Percentiles rank a stretch among this genome's conserved stretches.
Evolutionary conservation across 768 basidiomycete species (phyloP).

Genomic region (Tylopilus sp.): DNA sequence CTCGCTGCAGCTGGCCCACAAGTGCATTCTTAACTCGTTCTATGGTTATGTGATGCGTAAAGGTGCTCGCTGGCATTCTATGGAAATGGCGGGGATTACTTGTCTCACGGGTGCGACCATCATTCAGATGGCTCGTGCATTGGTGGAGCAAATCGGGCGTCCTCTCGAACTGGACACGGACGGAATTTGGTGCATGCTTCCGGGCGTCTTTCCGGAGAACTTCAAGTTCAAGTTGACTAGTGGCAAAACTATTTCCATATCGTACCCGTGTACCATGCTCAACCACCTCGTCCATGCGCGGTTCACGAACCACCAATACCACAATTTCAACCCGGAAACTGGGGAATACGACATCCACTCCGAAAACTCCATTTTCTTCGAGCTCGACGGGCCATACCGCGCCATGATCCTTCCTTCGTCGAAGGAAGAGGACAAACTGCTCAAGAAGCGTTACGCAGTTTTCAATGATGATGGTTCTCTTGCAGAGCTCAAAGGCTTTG

Average conservation of each 20-base stretch:
- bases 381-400: constrained; percentile 96
- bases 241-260: constrained; percentile 86
- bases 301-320: constrained; percentile 98
- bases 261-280: constrained; percentile 99
- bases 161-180: constrained; percentile 98
- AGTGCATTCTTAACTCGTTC: constrained; percentile 99
- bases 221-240: constrained; percentile 89
- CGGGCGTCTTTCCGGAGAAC: constrained; percentile 95
- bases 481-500: constrained; percentile 99
- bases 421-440: constrained; percentile 96
- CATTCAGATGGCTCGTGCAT: constrained; percentile 96
- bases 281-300: constrained; percentile 94
- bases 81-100: constrained; percentile 99
- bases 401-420: constrained; percentile 99
- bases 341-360: constrained; percentile 84
- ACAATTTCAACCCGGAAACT: constrained; percentile 80
- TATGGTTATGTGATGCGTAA: constrained; percentile 99
- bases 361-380: constrained; percentile 99
- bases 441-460: constrained; percentile 99
- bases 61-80: constrained; percentile 98
- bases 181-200: constrained; percentile 99
- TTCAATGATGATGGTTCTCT: constrained; percentile 97
- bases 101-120: constrained; percentile 97
- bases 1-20: constrained; percentile 97
- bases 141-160: constrained; percentile 96